Conservation (phyloP, 257 asterid genomes). For the Solanum bulbocastanum region DNA sequence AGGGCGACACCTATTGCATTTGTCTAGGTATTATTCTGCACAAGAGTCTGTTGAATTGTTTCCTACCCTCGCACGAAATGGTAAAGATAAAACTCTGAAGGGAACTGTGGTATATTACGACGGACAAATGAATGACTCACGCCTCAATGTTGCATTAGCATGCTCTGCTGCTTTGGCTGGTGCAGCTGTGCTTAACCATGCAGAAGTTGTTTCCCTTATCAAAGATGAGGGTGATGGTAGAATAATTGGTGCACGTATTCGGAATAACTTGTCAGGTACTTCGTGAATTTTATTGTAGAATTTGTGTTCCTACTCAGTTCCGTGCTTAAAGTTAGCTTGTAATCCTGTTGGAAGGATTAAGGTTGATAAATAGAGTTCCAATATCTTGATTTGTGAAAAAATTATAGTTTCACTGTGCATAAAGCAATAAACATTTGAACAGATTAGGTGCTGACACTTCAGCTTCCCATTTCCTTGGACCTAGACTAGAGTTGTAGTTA, state of each 20-base stretch:
- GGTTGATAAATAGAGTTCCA: neutral
- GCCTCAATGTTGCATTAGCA: slow-evolving; percentile 81
- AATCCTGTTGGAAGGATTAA: neutral
- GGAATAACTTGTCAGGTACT: slow-evolving; percentile 70
- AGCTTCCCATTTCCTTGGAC: neutral
- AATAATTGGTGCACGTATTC: slow-evolving; percentile 73
- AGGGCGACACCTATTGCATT: slow-evolving; percentile 70
- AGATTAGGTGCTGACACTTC: neutral
- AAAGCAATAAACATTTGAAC: neutral
- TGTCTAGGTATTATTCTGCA: slow-evolving; percentile 86
- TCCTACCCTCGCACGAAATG: slow-evolving; percentile 82
- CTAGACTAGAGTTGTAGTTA: neutral
- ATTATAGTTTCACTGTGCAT: neutral
- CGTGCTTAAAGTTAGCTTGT: neutral
- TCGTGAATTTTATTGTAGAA: neutral
- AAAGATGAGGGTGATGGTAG: slow-evolving; percentile 58
- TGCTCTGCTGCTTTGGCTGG: slow-evolving; percentile 96
- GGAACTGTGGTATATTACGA: slow-evolving; percentile 98
- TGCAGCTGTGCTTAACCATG: slow-evolving; percentile 87
- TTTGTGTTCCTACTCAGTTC: neutral
- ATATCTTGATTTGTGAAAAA: neutral
- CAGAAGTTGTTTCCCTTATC: slow-evolving; percentile 70
- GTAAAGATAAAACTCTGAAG: slow-evolving; percentile 63
- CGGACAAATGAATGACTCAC: slow-evolving; percentile 98
- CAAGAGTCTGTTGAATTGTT: slow-evolving; percentile 82